A percentile compares a stretch with the other conserved stretches of the same genome.
These are phyloP conservation scores for Kondoa malvinella DNA, from an alignment of 768 basidiomycete species.

Conservation along the genomic window DNA sequence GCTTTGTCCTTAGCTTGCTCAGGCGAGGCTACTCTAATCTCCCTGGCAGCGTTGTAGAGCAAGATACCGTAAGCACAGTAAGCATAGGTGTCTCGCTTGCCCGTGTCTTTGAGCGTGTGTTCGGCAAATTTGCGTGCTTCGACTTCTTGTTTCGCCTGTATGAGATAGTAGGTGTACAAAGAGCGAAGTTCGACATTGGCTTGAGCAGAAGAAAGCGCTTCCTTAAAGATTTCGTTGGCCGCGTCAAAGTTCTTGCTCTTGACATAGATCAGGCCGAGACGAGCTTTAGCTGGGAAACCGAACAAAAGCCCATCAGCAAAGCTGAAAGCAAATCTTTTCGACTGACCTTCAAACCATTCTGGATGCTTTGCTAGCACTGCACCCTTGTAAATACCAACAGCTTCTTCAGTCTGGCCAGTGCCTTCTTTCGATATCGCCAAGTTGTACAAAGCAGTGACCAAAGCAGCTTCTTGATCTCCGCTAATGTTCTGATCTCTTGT, in stretches of 20 bases:
- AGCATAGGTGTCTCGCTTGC: conserved; percentile 76
- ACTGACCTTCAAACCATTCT: conserved; percentile 84
- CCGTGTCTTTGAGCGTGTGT: conserved; percentile 64
- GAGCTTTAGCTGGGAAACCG: conserved; percentile 59
- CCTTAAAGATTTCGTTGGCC: conserved; percentile 76
- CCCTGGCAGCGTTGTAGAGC: conserved; percentile 67
- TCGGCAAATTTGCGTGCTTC: conserved; percentile 85
- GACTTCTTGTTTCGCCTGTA: conserved; percentile 47
- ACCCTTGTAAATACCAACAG: conserved; percentile 73
- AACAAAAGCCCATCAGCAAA: not conserved
- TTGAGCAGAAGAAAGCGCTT: conserved; percentile 61
- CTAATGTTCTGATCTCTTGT: conserved; percentile 32
- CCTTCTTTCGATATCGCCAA: conserved; percentile 84
- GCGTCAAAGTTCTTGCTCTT: conserved; percentile 54
- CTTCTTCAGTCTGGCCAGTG: conserved; percentile 50
- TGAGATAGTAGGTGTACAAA: conserved; percentile 81
- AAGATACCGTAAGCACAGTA: conserved; percentile 79
- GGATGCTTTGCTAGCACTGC: conserved; percentile 64
- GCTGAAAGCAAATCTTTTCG: not conserved
- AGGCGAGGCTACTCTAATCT: conserved; percentile 49
- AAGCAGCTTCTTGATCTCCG: conserved; percentile 44
- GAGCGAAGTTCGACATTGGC: conserved; percentile 73
- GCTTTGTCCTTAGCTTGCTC: conserved; percentile 51
- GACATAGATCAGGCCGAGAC: conserved; percentile 65
- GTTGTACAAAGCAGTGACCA: conserved; percentile 76